Evolutionary conservation across 2,329 filamentous ascomycete species (phyloP), one percentile per base, ranked within the genome.

Genomic region (Trichoderma simmonsii): DNA sequence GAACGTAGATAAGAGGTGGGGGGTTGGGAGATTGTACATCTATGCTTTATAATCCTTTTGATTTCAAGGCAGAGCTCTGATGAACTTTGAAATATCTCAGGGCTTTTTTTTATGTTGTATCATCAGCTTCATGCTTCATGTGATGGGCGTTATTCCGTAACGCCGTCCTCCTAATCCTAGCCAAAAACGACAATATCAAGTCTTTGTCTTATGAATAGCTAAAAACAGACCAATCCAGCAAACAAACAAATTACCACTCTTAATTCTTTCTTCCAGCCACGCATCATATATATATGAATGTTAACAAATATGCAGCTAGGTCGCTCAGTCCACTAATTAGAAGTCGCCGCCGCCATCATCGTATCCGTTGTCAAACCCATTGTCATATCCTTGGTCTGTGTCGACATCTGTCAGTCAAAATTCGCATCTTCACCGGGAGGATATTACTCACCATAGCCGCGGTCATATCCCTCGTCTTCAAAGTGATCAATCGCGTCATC

Each of bases 401-500:
- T 57, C 48, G 5, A 28, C 26, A 60, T 66, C 21, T 8, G 24
- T 62, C 30, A 32, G 51, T 24, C 6, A 18, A 4, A 9, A 60
- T 18, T 5, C 15, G 4, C 9, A 56, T 6, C 9, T 5, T 28
- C 8, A 51, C 9, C 26, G n/a, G 34, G 7, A 21, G 30, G 11
- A 2, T 2, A 26, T 12, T 18, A 80, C 81, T 79, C 76, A 83
- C 82, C 68, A 72, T 80, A 84, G 70, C 85, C 85, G 0, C 86
- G 81, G 54, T 82, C 76, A 71, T 86, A 91, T 34, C 88, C 87
- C 6, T 89, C 84, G 73, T 91, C 82, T 75, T 92, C 81, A 61
- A 86, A 79, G 73, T 91, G 88, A 71, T 92, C 83, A 65, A 95
- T 85, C 1, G 91, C 90, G 77, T 92, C 85, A 2, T 86, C 91